phyloP scores from a whole-genome alignment of 2,329 filamentous ascomycete genomes.

The Exophiala spinifera region DNA sequence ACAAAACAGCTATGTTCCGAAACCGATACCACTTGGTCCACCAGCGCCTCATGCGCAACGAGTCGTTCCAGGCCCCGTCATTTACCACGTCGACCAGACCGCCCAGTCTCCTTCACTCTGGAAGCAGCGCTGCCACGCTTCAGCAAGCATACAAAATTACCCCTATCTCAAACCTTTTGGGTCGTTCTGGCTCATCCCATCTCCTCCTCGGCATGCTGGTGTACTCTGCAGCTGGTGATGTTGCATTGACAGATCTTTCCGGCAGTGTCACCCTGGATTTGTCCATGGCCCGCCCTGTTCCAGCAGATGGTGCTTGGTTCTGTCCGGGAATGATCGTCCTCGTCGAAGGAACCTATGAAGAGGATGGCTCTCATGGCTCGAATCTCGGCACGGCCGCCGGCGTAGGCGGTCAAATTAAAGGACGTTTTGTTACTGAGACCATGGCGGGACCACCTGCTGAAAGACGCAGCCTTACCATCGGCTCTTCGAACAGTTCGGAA shows the following conservation, averaged over 20 bases:
- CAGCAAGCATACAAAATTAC: slow-evolving; percentile 82
- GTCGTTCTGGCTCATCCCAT: slow-evolving; percentile 78
- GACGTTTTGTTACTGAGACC: slow-evolving; percentile 84
- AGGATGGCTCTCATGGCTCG: slow-evolving; percentile 71
- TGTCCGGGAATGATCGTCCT: slow-evolving; percentile 94
- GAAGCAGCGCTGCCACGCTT: slow-evolving; percentile 51
- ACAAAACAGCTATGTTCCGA: slow-evolving; percentile 82
- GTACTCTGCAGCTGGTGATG: slow-evolving; percentile 69
- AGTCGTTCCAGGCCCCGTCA: slow-evolving; percentile 82
- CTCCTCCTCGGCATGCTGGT: slow-evolving; percentile 82
- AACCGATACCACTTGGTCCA: slow-evolving; percentile 91
- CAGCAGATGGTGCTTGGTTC: slow-evolving; percentile 86
- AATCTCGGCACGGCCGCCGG: slow-evolving; percentile 66
- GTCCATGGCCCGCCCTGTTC: slow-evolving; percentile 74
- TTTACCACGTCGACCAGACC: slow-evolving; percentile 59
- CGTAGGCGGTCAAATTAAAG: slow-evolving; percentile 86
- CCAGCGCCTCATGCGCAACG: slow-evolving; percentile 86
- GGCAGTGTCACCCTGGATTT: slow-evolving; percentile 85
- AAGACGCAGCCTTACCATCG: slow-evolving; percentile 73
- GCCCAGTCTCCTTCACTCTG: slow-evolving; percentile 56
- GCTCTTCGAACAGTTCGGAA: slow-evolving; percentile 55
- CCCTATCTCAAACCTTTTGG: slow-evolving; percentile 71
- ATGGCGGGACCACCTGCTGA: slow-evolving; percentile 91
- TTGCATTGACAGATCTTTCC: slow-evolving; percentile 81
- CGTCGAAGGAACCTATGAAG: slow-evolving; percentile 93